Evolutionary conservation across 306 rosid genomes (phyloP), one percentile per base, ranked within the genome.

Genomic region (Glycine latifolia): DNA sequence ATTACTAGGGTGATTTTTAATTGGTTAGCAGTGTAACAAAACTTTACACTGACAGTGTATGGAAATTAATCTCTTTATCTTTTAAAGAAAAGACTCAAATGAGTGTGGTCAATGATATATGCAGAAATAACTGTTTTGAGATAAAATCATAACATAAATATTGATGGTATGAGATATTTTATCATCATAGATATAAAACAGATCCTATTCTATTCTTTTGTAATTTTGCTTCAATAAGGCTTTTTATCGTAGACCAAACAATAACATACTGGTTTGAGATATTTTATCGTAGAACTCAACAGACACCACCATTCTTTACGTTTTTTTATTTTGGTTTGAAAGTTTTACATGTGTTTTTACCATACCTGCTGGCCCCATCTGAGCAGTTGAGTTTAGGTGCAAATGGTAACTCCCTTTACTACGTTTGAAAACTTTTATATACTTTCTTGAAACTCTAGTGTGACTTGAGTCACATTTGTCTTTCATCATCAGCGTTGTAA

Each of bases 111-210:
- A 35, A 35, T 8, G 15, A 20, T 16, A 35, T 73, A 26, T 73
- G 33, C 68, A 59, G 46, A 46, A 44, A 43, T 75, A 37, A 72
- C 6, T 13, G 49, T 37, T 62, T 5, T 62, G 46, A 65, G 48
- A 65, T 12, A 63, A 63, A 63, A 81, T 65, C 26, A 14, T 13
- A 16, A 55, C 63, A 60, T 55, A 11, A 66, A 83, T 33, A 15
- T 77, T 70, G 4, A 59, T 69, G 60, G 59, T 65, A 26, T 70
- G 79, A 31, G 82, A 54, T 63, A 52, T 16, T 70, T 10, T 52
- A 41, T 68, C 41, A 59, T 26, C 31, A 26, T 26, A 26, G 20
- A 60, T 46, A 10, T 56, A 31, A 50, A 61, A 53, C 14, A 13
- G 26, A 62, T 6, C 33, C 68, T 63, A 37, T 65, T 61, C 14